Evolutionary conservation across 495 filamentous ascomycete genomes (phyloP).

Genomic region (Hypoxylon subgilvum): DNA sequence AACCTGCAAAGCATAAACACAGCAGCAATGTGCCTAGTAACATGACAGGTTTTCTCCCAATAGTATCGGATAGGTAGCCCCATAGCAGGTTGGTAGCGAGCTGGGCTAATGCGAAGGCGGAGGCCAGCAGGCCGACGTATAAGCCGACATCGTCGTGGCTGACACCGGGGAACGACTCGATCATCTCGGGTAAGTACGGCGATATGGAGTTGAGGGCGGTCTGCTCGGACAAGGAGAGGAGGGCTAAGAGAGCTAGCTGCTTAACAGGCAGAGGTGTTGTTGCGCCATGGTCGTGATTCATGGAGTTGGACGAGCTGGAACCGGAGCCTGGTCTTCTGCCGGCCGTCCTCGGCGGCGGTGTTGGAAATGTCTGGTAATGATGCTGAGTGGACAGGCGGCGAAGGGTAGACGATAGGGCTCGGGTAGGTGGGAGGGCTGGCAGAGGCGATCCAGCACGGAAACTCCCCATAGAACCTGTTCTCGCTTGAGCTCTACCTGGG

Average conservation of each 20-base stretch:
- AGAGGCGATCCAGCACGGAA: slow-evolving; percentile 59
- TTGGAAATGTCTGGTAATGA: slow-evolving; percentile 93
- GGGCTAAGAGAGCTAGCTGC: slow-evolving; percentile 82
- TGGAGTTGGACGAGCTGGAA: slow-evolving; percentile 33
- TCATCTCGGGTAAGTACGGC: slow-evolving; percentile 95
- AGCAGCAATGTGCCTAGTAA: slow-evolving; percentile 84
- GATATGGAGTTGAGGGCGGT: slow-evolving; percentile 95
- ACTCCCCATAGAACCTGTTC: slow-evolving; percentile 46
- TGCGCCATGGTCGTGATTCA: slow-evolving; percentile 46
- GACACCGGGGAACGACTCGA: slow-evolving; percentile 81
- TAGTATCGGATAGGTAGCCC: slow-evolving; percentile 86
- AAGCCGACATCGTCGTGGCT: slow-evolving; percentile 72
- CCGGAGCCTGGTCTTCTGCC: slow-evolving; percentile 39
- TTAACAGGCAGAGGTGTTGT: slow-evolving; percentile 77
- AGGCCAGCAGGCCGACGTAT: slow-evolving; percentile 89
- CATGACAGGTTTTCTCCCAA: slow-evolving; percentile 93
- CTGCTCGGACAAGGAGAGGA: slow-evolving; percentile 91
- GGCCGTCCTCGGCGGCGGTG: slow-evolving; percentile 79
- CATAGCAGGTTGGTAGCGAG: slow-evolving; percentile 91
- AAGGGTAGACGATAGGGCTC: slow-evolving; percentile 35
- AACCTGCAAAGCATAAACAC: slow-evolving; percentile 78
- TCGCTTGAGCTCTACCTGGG: slow-evolving; percentile 25
- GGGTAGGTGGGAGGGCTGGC: slow-evolving; percentile 31
- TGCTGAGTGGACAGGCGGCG: slow-evolving; percentile 66
- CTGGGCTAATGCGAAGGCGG: slow-evolving; percentile 89